phyloP scores from a whole-genome alignment of 2,329 filamentous ascomycete genomes.

The Fusarium xylarioides region DNA sequence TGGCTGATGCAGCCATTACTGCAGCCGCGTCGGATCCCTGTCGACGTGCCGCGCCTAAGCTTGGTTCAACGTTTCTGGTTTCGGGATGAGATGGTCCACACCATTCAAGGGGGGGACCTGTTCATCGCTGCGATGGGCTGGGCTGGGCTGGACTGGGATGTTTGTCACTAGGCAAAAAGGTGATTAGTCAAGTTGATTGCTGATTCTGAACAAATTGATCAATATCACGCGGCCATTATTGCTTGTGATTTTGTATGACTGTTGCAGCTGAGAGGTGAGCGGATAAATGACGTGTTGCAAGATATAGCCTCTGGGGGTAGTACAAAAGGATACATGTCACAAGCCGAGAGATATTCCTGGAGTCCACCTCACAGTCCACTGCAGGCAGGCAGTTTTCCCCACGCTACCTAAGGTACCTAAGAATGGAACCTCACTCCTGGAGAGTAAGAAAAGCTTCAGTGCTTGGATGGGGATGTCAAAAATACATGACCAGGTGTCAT shows the following conservation, averaged over 20 bases:
- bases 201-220: conserved; percentile 3
- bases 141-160: background rate
- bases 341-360: conserved; percentile 27
- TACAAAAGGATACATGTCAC: conserved; percentile 25
- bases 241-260: background rate
- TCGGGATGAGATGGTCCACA: conserved; percentile 32
- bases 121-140: background rate
- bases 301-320: background rate
- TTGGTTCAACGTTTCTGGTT: conserved; percentile 45
- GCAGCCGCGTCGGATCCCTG: conserved; percentile 42
- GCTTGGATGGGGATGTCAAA: background rate
- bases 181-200: conserved; percentile 5
- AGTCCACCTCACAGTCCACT: background rate
- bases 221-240: conserved; percentile 3
- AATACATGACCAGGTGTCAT: background rate
- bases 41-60: conserved; percentile 44
- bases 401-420: conserved; percentile 15
- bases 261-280: conserved; percentile 4
- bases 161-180: background rate
- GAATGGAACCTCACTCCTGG: background rate
- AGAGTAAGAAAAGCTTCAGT: background rate
- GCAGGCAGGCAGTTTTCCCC: conserved; percentile 17
- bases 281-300: conserved; percentile 5
- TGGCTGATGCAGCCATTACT: conserved; percentile 36
- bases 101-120: conserved; percentile 14